A percentile compares a stretch with the other conserved stretches of the same genome.
These are phyloP conservation scores for Barnettozyma sucrosica DNA, from an alignment of 805 yeast species.

Conservation along the genomic window DNA sequence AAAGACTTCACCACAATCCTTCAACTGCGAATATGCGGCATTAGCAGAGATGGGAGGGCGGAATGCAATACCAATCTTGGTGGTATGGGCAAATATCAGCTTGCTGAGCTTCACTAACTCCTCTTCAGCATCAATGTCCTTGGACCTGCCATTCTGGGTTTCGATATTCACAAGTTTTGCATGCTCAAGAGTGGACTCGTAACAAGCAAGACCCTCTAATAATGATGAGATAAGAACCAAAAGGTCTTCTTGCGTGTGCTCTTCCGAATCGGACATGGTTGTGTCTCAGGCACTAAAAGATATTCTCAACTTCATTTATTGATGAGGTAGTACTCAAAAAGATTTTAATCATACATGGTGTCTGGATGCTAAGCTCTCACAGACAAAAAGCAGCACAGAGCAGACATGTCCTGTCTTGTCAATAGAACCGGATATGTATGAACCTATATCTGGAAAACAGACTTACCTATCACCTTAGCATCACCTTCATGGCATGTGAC, in stretches of 20 bases:
- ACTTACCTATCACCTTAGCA: too few species aligned
- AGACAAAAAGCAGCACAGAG: not conserved
- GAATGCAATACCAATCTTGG: constrained; percentile 69
- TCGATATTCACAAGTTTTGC: not conserved
- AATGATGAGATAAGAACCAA: constrained; percentile 16
- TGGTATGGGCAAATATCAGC: constrained; percentile 66
- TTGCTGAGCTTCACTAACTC: constrained; percentile 57
- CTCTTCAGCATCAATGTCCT: constrained; percentile 30
- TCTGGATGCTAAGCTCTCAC: not conserved
- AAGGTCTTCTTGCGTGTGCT: constrained; percentile 18
- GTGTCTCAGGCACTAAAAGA: not conserved
- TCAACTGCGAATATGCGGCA: constrained; percentile 46
- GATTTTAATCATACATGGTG: not conserved
- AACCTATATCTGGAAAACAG: too few species aligned
- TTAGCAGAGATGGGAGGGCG: constrained; percentile 48
- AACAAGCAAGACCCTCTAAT: constrained; percentile 17
- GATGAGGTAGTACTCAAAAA: not conserved
- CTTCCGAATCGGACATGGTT: not conserved
- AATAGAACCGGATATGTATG: too few species aligned
- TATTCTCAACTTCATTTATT: too few species aligned
- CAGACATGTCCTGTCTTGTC: not conserved
- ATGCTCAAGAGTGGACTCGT: constrained; percentile 7
- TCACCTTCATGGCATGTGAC: too few species aligned
- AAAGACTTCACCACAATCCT: constrained; percentile 39
- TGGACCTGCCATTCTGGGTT: constrained; percentile 2